Conservation (phyloP, 345 rosid species). For the Pistacia vera region DNA sequence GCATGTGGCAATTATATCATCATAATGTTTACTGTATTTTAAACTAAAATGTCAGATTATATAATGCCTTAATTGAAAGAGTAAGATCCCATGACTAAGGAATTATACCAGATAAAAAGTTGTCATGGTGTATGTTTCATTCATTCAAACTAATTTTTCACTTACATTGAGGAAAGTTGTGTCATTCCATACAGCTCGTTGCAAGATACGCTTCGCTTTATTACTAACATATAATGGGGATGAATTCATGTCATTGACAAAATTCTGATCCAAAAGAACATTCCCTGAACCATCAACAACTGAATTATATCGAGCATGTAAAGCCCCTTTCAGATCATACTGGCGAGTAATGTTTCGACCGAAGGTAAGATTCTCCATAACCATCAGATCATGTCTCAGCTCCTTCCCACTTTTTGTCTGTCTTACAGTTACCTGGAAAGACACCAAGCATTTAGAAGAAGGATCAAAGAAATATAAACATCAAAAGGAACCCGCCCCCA, state of each 20-base stretch:
- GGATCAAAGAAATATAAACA: background rate
- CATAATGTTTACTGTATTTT: too few species aligned
- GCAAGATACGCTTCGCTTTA: constrained; percentile 66
- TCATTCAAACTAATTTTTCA: constrained; percentile 9
- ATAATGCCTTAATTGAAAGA: background rate
- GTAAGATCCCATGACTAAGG: background rate
- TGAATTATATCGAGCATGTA: constrained; percentile 69
- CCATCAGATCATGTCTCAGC: constrained; percentile 84
- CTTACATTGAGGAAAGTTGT: constrained; percentile 89
- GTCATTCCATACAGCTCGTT: constrained; percentile 95
- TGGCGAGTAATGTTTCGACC: constrained; percentile 74
- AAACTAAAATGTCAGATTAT: background rate
- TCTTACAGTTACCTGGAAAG: constrained; percentile 73
- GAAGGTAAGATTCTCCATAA: constrained; percentile 94
- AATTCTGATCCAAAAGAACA: constrained; percentile 95
- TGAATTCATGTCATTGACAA: constrained; percentile 86
- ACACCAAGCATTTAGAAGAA: constrained; percentile 14
- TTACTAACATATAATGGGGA: constrained; percentile 91
- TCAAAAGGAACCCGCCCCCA: background rate
- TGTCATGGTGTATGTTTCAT: background rate
- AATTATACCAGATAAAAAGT: background rate
- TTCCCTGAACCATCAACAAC: constrained; percentile 58
- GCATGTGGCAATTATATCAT: too few species aligned
- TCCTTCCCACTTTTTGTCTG: constrained; percentile 83
- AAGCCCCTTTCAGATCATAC: constrained; percentile 94